Conservation (phyloP, 345 rosid species). For the Euphorbia tirucalli region DNA sequence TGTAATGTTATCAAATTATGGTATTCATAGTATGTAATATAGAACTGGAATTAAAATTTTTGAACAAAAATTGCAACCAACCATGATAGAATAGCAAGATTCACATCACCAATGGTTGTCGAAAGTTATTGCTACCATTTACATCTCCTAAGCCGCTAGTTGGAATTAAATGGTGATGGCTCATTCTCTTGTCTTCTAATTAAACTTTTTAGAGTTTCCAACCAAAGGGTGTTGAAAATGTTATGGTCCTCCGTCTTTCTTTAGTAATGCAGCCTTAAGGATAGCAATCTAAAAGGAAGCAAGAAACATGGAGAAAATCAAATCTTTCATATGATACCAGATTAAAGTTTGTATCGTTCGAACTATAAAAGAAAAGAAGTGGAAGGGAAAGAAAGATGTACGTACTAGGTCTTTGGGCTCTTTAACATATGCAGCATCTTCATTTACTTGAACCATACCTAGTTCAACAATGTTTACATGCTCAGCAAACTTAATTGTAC, state of each 20-base stretch:
- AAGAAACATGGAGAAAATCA: not conserved
- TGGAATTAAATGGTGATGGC: constrained; percentile 42
- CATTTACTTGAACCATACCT: constrained; percentile 88
- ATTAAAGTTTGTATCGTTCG: not conserved
- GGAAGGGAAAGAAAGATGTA: constrained; percentile 3
- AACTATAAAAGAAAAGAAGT: not conserved
- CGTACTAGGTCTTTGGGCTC: constrained; percentile 91
- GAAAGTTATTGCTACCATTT: constrained; percentile 32
- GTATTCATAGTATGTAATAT: too few species aligned
- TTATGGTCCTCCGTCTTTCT: constrained; percentile 62
- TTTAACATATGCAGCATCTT: constrained; percentile 68
- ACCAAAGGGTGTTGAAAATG: constrained; percentile 36
- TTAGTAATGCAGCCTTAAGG: constrained; percentile 76
- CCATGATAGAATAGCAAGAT: constrained; percentile 11
- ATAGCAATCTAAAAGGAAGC: constrained; percentile 54
- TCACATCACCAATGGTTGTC: constrained; percentile 65
- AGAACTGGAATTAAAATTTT: not conserved
- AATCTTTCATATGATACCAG: not conserved
- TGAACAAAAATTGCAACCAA: not conserved
- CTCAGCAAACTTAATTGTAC: constrained; percentile 96
- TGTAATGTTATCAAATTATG: too few species aligned
- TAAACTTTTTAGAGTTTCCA: too few species aligned
- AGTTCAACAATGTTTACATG: constrained; percentile 92
- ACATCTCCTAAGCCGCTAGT: constrained; percentile 39
- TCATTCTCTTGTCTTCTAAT: constrained; percentile 54